phyloP scores from a whole-genome alignment of 169 alveolate genomes.

The Plasmodium fragile region DNA sequence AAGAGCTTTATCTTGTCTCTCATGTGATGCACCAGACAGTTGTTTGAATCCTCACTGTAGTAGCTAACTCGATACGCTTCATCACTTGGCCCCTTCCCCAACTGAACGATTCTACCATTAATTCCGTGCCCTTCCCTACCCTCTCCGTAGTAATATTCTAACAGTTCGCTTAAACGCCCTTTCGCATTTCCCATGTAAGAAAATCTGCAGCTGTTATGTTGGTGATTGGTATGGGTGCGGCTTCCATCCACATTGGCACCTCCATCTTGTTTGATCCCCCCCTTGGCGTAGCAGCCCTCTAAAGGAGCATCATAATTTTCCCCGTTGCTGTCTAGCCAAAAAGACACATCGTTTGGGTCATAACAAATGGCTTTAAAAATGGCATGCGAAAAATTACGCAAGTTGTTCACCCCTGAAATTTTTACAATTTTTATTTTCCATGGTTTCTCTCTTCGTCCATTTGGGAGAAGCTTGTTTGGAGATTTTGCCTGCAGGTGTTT shows the following conservation, averaged over 20 bases:
- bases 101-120: background rate
- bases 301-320: background rate
- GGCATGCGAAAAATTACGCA: slow-evolving; percentile 13
- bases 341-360: slow-evolving; percentile 6
- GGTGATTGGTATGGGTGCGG: background rate
- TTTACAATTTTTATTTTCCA: slow-evolving; percentile 31
- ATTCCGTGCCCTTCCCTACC: background rate
- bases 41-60: background rate
- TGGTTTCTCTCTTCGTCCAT: background rate
- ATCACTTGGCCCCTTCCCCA: slow-evolving; percentile 6
- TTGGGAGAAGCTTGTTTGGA: background rate
- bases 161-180: slow-evolving; percentile 67
- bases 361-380: slow-evolving; percentile 21
- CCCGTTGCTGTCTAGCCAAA: slow-evolving; percentile 58
- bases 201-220: slow-evolving; percentile 22
- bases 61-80: background rate
- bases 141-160: slow-evolving; percentile 32
- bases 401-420: background rate
- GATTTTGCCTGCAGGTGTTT: background rate
- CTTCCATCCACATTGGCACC: background rate
- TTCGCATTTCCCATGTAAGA: slow-evolving; percentile 76
- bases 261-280: background rate
- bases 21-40: slow-evolving; percentile 54
- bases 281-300: background rate
- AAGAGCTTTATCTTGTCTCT: slow-evolving; percentile 7